Evolutionary conservation across 2,329 filamentous ascomycete genomes (phyloP).

Genomic region (Fusarium lyarnte): DNA sequence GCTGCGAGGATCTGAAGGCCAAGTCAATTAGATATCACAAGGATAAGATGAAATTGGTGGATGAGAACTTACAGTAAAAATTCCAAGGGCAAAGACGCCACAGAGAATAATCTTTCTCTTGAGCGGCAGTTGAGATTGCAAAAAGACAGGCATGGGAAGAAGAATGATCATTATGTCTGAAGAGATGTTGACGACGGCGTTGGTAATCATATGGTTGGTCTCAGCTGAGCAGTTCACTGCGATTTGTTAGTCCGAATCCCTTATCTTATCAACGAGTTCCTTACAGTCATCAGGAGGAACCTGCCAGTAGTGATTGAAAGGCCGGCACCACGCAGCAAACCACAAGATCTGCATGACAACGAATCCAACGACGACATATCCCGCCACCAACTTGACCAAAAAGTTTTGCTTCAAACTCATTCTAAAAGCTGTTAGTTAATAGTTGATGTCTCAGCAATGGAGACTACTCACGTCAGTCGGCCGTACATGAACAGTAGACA

Average conservation of each 20-base stretch:
- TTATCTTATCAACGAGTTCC: not conserved
- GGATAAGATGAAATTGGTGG: too few species aligned
- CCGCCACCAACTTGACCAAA: conserved; percentile 56
- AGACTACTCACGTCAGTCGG: conserved; percentile 55
- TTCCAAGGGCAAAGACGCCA: conserved; percentile 54
- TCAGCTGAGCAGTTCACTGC: conserved; percentile 59
- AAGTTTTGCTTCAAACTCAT: conserved; percentile 55
- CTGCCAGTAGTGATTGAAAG: conserved; percentile 59
- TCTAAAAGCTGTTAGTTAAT: conserved; percentile 27
- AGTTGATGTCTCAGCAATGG: fast-evolving
- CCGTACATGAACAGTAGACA: conserved; percentile 64
- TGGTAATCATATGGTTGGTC: conserved; percentile 65
- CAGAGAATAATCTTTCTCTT: conserved; percentile 63
- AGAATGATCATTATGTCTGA: conserved; percentile 67
- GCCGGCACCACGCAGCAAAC: conserved; percentile 61
- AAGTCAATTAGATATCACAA: too few species aligned
- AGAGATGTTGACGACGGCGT: conserved; percentile 66
- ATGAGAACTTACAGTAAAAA: conserved; percentile 55
- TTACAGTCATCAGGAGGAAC: conserved; percentile 59
- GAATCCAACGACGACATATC: conserved; percentile 55
- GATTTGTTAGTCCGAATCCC: fast-evolving
- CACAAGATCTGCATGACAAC: conserved; percentile 61
- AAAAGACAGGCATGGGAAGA: conserved; percentile 63
- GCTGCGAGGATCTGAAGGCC: conserved; percentile 34
- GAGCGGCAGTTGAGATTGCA: conserved; percentile 57